A percentile compares a stretch with the other conserved stretches of the same genome.
phyloP scores from a whole-genome alignment of 2,329 filamentous ascomycete species.

The Aspergillus aculeatus region DNA sequence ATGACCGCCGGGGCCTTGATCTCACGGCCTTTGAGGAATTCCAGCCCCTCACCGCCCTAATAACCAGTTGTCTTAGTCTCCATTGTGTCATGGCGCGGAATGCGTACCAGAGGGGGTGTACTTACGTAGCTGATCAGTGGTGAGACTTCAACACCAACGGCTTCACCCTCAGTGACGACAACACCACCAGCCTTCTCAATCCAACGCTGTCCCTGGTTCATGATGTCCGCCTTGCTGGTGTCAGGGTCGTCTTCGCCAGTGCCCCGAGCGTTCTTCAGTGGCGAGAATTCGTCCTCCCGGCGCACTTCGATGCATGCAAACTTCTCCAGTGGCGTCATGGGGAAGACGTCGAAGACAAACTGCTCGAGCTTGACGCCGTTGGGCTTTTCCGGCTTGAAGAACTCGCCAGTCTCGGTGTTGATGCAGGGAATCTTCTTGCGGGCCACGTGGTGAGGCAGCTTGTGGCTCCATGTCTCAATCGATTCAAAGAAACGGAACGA shows the following conservation, averaged over 20 bases:
- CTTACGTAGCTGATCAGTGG: constrained; percentile 94
- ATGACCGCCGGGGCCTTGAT: constrained; percentile 65
- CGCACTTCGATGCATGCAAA: constrained; percentile 96
- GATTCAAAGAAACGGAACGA: constrained; percentile 88
- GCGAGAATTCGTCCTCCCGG: constrained; percentile 97
- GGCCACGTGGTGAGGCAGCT: constrained; percentile 91
- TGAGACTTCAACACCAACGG: constrained; percentile 79
- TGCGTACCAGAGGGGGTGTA: constrained; percentile 29
- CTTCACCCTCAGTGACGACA: constrained; percentile 63
- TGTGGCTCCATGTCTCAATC: constrained; percentile 81
- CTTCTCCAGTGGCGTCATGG: constrained; percentile 76
- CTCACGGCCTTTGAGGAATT: constrained; percentile 58
- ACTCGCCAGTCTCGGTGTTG: constrained; percentile 72
- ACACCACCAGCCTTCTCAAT: constrained; percentile 72
- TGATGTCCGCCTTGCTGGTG: constrained; percentile 86
- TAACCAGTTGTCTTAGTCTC: constrained; percentile 13
- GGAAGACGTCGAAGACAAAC: constrained; percentile 98
- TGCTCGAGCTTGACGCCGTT: constrained; percentile 99
- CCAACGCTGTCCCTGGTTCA: constrained; percentile 87
- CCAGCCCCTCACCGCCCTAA: constrained; percentile 62
- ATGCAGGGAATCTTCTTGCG: constrained; percentile 96
- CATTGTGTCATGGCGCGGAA: neutral
- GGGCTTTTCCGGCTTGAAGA: constrained; percentile 86
- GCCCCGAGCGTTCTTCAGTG: constrained; percentile 85
- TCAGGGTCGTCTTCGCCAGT: constrained; percentile 91